Base-by-base conservation (phyloP, 2,329 filamentous ascomycete genomes). In the Colletotrichum magnum region DNA sequence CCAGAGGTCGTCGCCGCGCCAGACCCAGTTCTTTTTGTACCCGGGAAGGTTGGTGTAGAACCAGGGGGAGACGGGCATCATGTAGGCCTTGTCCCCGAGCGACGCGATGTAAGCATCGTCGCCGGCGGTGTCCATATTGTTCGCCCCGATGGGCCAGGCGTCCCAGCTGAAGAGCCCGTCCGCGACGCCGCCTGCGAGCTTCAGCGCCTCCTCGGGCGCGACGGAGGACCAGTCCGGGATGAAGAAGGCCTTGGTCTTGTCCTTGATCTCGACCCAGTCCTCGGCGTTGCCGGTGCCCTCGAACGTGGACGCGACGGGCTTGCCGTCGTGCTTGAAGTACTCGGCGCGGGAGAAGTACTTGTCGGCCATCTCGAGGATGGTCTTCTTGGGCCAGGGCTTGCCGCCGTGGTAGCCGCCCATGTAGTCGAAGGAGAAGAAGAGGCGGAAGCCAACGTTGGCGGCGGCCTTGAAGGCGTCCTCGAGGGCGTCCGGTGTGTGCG, bases 21-120 rank as follows among this genome's bases (percentile, higher is more conserved):
- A 92, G 6, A 90, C 79, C 88, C 89, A 92, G 74, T 90, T 89
- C 78, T 91, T 91, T 50, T 79, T 77, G 73, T 84, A 90, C 6
- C 80, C 79, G 0, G 87, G 84, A 3, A 90, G 79, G 67, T 89
- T 86, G 57, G 89, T 89, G 76, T 85, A 89, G 76, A 89, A 89
- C 87, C 86, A 89, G 0, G 87, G 87, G 0, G 85, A 85, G n/a
- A 88, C 83, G 2, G 85, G 82, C 85, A 87, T 87, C 83, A 88
- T 87, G 72, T 79, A 81, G 1, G 76, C 68, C 52, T 62, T 66
- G 15, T 53, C 66, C 45, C 67, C 48, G 12, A 76, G 24, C 6
- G 59, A 64, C 15, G 52, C 10, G 6, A 18, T n/a, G 21, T 73
- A 76, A 3, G 70, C 72, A 13, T 68, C 71, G 56, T 76, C 75